These are phyloP conservation scores for Taphrina deformans DNA, from an alignment of 1,139 yeast species.

Conservation along the genomic window DNA sequence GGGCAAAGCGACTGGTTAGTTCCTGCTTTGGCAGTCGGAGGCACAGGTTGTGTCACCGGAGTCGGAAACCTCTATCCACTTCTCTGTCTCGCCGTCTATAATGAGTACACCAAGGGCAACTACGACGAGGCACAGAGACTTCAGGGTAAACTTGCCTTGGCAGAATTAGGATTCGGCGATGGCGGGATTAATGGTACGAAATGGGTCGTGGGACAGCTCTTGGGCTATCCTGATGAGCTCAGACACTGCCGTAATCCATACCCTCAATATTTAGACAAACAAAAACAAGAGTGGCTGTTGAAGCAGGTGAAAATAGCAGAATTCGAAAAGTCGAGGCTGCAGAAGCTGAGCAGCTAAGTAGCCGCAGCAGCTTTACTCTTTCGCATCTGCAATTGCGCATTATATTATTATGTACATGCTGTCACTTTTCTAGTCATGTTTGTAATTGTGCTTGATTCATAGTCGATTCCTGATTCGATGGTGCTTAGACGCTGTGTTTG, in stretches of 20 bases:
- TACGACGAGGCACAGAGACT: conserved; percentile 36
- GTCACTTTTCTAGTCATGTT: too few species aligned
- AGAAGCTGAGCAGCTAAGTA: not conserved
- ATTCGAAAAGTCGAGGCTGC: not conserved
- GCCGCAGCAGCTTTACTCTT: too few species aligned
- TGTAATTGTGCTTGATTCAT: too few species aligned
- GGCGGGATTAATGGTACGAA: not conserved
- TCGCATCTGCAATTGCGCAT: too few species aligned
- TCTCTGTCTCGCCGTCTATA: conserved; percentile 36
- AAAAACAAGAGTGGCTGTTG: not conserved
- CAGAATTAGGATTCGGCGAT: conserved; percentile 25
- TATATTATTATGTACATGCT: too few species aligned
- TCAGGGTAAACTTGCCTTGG: conserved; percentile 35
- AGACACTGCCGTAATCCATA: not conserved
- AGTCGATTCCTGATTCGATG: too few species aligned
- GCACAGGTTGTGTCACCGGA: conserved; percentile 52
- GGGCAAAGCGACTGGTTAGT: conserved; percentile 52
- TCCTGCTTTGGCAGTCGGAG: conserved; percentile 50
- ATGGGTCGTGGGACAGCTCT: not conserved
- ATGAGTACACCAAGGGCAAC: conserved; percentile 36
- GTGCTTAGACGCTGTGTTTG: too few species aligned
- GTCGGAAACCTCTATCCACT: conserved; percentile 46
- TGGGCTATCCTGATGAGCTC: not conserved
- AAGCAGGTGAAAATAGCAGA: not conserved
- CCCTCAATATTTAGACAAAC: not conserved